phyloP scores from a whole-genome alignment of 2,329 filamentous ascomycete genomes.

The Penicillium griseofulvum region DNA sequence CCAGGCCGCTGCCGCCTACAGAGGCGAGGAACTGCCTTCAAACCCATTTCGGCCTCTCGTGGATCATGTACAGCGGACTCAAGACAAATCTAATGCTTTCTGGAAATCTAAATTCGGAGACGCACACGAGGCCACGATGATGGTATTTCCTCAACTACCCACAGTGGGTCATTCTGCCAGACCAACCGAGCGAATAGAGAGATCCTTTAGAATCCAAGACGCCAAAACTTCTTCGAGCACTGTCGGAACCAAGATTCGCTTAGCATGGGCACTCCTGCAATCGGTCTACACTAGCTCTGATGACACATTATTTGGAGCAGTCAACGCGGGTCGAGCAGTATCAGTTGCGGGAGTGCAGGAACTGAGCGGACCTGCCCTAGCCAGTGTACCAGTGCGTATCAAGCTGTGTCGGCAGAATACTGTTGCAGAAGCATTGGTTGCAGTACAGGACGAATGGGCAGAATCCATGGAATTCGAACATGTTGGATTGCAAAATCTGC shows the following conservation, averaged over 20 bases:
- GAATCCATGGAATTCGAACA: conserved; percentile 12
- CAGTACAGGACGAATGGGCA: conserved; percentile 11
- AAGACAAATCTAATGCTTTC: neutral
- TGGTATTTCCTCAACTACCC: neutral
- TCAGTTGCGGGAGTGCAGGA: conserved; percentile 8
- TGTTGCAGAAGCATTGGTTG: neutral
- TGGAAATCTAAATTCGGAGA: neutral
- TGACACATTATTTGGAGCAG: conserved; percentile 13
- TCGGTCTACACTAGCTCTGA: conserved; percentile 8
- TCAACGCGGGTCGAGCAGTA: conserved; percentile 10
- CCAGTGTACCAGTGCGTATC: conserved; percentile 7
- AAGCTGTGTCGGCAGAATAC: neutral
- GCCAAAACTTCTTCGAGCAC: neutral
- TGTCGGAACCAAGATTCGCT: conserved; percentile 11
- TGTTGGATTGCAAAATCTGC: conserved; percentile 18
- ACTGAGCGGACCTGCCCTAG: conserved; percentile 11
- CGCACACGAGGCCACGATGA: neutral
- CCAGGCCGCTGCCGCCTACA: conserved; percentile 12
- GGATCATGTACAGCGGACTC: conserved; percentile 7
- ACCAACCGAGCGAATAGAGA: neutral
- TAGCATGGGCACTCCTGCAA: conserved; percentile 15
- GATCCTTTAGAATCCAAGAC: neutral
- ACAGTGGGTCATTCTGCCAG: conserved; percentile 4
- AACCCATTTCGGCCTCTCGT: conserved; percentile 16
- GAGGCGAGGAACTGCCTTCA: conserved; percentile 2